These are phyloP conservation scores for Populus hybrid DNA, from an alignment of 441 rosid species.

Conservation along the genomic window DNA sequence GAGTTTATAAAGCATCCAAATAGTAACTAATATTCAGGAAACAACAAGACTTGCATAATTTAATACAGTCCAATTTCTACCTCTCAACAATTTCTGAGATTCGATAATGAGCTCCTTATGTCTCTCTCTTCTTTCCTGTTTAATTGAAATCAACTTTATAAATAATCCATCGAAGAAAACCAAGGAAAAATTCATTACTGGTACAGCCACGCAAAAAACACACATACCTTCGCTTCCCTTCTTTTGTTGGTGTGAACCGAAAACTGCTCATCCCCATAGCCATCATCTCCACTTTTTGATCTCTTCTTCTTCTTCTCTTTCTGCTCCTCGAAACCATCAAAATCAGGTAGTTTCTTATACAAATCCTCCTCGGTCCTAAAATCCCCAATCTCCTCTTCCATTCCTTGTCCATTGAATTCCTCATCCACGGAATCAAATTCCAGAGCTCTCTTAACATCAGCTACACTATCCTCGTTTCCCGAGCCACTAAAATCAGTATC, in stretches of 20 bases:
- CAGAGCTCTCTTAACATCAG: slow-evolving; percentile 42
- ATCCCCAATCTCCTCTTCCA: slow-evolving; percentile 14
- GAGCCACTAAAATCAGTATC: slow-evolving; percentile 30
- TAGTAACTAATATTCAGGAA: neutral
- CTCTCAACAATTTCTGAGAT: slow-evolving; percentile 88
- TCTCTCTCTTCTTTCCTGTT: slow-evolving; percentile 63
- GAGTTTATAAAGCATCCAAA: neutral
- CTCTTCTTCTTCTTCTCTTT: slow-evolving; percentile 36
- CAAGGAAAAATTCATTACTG: neutral
- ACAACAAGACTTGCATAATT: neutral
- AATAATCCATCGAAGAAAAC: neutral
- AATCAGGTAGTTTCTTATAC: slow-evolving; percentile 19
- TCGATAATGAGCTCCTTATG: slow-evolving; percentile 19
- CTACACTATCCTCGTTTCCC: slow-evolving; percentile 23
- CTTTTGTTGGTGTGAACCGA: slow-evolving; percentile 39
- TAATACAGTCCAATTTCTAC: slow-evolving; percentile 25
- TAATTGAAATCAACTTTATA: slow-evolving; percentile 12
- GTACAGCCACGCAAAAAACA: neutral
- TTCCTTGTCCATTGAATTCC: slow-evolving; percentile 26
- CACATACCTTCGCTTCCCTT: slow-evolving; percentile 50
- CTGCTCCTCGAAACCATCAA: slow-evolving; percentile 20
- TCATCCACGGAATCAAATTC: slow-evolving; percentile 41
- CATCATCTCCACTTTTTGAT: slow-evolving; percentile 30
- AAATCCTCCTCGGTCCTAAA: slow-evolving; percentile 11
- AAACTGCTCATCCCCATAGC: slow-evolving; percentile 30